Base-by-base conservation (phyloP, 768 basidiomycete species). In the Collybia sp. region DNA sequence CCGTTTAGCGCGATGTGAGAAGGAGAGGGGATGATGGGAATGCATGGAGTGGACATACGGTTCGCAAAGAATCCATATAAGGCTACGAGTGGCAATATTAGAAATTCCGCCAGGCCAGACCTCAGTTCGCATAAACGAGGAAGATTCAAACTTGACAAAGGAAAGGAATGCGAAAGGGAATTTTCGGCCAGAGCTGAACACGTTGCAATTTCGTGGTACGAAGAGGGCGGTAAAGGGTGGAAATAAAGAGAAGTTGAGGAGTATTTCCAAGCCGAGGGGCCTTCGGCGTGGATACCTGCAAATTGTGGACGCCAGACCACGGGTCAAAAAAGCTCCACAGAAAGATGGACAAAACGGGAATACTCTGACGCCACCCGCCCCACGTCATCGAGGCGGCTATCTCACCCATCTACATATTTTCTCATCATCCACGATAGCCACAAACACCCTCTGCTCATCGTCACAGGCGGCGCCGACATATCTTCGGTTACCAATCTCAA, bases 281-380 rank as follows among this genome's bases (percentile, higher is more conserved):
- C n/a, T 18, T 37, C n/a, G 13, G 35, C 35, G 17, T 18, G 13
- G 35, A n/a, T 13, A 37, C 35, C 35, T 37, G 35, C 10, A 37
- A 37, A 37, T 37, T 37, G 13, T 37, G 35, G n/a, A n/a, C 35
- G 35, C 13, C 35, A 37, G 17, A 42, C 53, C 57, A 51, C 52
- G 53, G 53, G 53, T 45, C 47, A 49, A 54, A 57, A 19, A 48
- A 53, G 53, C 56, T 57, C 56, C 56, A 57, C 53, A 48, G 30
- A 25, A 25, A 25, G 25, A 25, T 37, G 13, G 4, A 42, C 43
- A 46, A 47, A 45, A 48, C 53, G 50, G 50, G 38, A 40, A 49
- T 54, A 54, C 13, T 45, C 48, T 51, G 48, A 52, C 45, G 44
- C 48, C 31, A 46, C 42, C 35, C 45, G 43, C 38, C 40, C 30